Evolutionary conservation across 2,329 filamentous ascomycete genomes (phyloP), one percentile per base, ranked within the genome.

Genomic region (Aureobasidium leucospermi): DNA sequence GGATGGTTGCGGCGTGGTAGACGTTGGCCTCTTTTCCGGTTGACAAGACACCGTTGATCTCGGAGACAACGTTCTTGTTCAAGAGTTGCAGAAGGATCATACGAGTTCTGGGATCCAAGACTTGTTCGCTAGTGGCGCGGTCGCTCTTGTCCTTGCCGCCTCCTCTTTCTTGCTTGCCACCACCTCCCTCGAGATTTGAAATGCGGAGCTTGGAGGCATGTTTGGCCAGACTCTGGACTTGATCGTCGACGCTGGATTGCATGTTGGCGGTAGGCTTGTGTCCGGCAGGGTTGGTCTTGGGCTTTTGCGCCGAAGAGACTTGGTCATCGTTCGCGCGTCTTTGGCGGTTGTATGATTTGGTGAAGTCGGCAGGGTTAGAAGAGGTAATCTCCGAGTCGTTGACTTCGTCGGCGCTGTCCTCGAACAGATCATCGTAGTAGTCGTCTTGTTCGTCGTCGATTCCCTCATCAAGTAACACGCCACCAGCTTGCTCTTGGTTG

Each of bases 21-120:
- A 99, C 94, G 72, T 99, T 99, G 62, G 94, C 94, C 74, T 99
- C 94, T 73, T 99, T 99, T 59, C 94, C 94, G 0, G 94, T 99
- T 62, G 90, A 96, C 66, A 99, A 83, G 70, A 94, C 94, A 48
- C 95, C 94, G 71, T 99, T 91, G 55, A 99, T 87, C 73, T 96
- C 92, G 60, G 87, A 89, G 52, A 99, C 86, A 63, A 93, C 80
- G 62, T 90, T 88, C 36, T 90, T 85, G 73, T 97, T 96, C 78
- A 97, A 93, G 82, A 99, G 90, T 76, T 96, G 90, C 64, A 96
- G 80, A 58, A 99, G 79, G 62, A 99, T 92, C 90, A 96, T 96
- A 65, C 92, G 88, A 13, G 94, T 99, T 58, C 91, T 83, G 63
- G 91, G 90, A 75, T 99, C 94, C 62, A 99, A 78, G 51, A 99